phyloP scores from a whole-genome alignment of 306 rosid species.

The cucumber (Cucumis sativus) region Cucumber_9930_V3 NC_026657.2:39444501-39445000 shows the following conservation, averaged over 20 bases:
- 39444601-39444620: not conserved
- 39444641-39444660: not conserved
- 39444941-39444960: not conserved
- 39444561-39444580: not conserved
- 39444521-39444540: not conserved
- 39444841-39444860: not conserved
- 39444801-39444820: not conserved
- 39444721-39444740: not conserved
- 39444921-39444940: not conserved
- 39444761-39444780: not conserved
- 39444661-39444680: not conserved
- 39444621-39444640: not conserved
- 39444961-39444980: not conserved
- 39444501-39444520: not conserved
- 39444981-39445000: not conserved
- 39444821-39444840: not conserved
- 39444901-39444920: not conserved
- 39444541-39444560: not conserved
- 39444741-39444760: not conserved
- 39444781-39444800: not conserved
- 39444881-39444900: slow-evolving; percentile 1
- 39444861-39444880: slow-evolving; percentile 3
- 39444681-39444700: not conserved
- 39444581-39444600: not conserved
- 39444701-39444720: not conserved